These are phyloP conservation scores for Neocallimastix lanati DNA, from an alignment of 192 early-diverging fungal genomes.

Conservation along the genomic window DNA sequence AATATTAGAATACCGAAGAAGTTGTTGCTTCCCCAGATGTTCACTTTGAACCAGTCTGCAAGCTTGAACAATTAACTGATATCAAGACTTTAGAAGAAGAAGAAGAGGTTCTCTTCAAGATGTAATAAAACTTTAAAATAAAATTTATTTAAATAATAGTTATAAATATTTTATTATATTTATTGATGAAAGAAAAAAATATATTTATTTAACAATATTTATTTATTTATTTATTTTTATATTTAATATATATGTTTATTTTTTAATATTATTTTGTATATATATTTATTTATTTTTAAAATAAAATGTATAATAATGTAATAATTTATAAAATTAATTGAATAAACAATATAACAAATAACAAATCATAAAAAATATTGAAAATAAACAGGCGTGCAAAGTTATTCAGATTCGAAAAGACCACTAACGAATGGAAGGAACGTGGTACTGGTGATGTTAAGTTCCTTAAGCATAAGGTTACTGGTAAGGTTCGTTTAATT, in stretches of 20 bases:
- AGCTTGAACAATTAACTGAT: constrained; percentile 68
- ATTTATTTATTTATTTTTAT: no score
- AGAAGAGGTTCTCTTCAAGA: constrained; percentile 80
- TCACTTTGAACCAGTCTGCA: constrained; percentile 92
- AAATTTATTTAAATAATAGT: no score
- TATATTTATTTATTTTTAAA: no score
- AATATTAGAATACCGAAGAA: constrained; percentile 31
- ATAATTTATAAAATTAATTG: no score
- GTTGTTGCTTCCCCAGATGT: constrained; percentile 65
- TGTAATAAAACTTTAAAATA: no score
- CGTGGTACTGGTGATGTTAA: constrained; percentile 96
- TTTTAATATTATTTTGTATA: no score
- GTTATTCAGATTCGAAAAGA: constrained; percentile 93
- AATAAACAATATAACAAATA: no score
- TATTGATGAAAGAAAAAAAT: no score
- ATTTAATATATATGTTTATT: no score
- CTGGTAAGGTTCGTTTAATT: constrained; percentile 78
- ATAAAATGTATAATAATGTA: no score
- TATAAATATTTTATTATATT: no score
- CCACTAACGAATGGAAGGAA: constrained; percentile 92
- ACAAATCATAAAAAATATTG: background rate
- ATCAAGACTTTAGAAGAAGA: constrained; percentile 95
- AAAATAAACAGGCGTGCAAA: constrained; percentile 59
- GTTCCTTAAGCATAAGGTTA: constrained; percentile 80
- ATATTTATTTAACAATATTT: no score